A percentile compares a stretch with the other conserved stretches of the same genome.
These are phyloP conservation scores for Diaporthe citri DNA, from an alignment of 2,329 filamentous ascomycete genomes.

Conservation along the genomic window DNA sequence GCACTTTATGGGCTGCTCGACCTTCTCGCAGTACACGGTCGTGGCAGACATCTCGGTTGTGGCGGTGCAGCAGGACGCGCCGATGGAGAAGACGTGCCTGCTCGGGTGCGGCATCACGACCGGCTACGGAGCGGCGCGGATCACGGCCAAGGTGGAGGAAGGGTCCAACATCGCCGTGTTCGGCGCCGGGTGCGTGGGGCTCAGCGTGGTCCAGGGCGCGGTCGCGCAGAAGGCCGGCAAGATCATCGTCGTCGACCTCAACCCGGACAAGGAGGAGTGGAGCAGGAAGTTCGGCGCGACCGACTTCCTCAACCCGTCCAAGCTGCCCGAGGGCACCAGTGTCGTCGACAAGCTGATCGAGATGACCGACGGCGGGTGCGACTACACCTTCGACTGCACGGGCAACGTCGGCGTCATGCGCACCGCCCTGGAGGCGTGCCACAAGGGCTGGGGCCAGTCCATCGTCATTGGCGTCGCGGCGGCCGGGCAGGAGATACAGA, in stretches of 20 bases:
- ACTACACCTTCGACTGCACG: slow-evolving; percentile 99
- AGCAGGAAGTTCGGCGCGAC: slow-evolving; percentile 94
- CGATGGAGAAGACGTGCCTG: slow-evolving; percentile 96
- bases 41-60: slow-evolving; percentile 99
- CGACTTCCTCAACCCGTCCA: slow-evolving; percentile 93
- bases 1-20: slow-evolving; percentile 99
- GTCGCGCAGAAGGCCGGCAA: slow-evolving; percentile 84
- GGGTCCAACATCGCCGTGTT: slow-evolving; percentile 93
- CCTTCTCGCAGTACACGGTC: slow-evolving; percentile 98
- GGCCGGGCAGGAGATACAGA: slow-evolving; percentile 94
- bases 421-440: slow-evolving; percentile 94
- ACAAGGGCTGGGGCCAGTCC: slow-evolving; percentile 99
- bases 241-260: slow-evolving; percentile 83
- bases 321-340: slow-evolving; percentile 77
- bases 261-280: slow-evolving; percentile 93
- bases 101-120: slow-evolving; percentile 99
- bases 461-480: slow-evolving; percentile 98
- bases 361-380: slow-evolving; percentile 97
- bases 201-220: slow-evolving; percentile 94
- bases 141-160: slow-evolving; percentile 92
- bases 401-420: slow-evolving; percentile 97
- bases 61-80: slow-evolving; percentile 88
- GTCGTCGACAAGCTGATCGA: slow-evolving; percentile 95
- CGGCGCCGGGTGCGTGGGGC: slow-evolving; percentile 94
- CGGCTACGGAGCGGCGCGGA: slow-evolving; percentile 93